Percentiles rank a stretch among this genome's conserved stretches.
These are phyloP conservation scores for Lentinula detonsa DNA, from an alignment of 768 basidiomycete species.

Conservation along the genomic window DNA sequence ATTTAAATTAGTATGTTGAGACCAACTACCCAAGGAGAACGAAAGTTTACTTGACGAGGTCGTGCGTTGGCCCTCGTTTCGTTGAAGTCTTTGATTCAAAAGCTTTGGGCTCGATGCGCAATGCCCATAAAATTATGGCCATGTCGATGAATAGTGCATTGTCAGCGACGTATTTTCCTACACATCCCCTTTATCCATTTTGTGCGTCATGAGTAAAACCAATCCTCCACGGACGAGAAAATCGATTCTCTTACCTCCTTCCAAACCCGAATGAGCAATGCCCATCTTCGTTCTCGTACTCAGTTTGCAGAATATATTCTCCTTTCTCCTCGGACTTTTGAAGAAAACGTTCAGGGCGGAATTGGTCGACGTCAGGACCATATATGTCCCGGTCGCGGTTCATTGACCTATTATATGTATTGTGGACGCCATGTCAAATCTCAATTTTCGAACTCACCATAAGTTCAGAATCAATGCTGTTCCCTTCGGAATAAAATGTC, in stretches of 20 bases:
- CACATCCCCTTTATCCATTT: background rate
- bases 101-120: background rate
- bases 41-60: background rate
- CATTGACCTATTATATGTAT: background rate
- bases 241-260: background rate
- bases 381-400: background rate
- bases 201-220: background rate
- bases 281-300: background rate
- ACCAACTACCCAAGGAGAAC: background rate
- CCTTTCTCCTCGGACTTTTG: background rate
- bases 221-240: background rate
- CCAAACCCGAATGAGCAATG: slow-evolving; percentile 1
- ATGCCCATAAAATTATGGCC: background rate
- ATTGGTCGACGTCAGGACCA: background rate
- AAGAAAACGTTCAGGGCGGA: background rate
- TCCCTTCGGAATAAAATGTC: slow-evolving; percentile 38
- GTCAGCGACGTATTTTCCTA: background rate
- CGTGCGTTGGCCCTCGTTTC: background rate
- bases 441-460: background rate
- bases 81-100: background rate
- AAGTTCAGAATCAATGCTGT: background rate
- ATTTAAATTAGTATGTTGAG: background rate
- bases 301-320: background rate
- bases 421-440: background rate
- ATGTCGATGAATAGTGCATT: slow-evolving; percentile 3